phyloP scores from a whole-genome alignment of 1,284 basidiomycete species.

The Cryptococcus deneoformans region DNA sequence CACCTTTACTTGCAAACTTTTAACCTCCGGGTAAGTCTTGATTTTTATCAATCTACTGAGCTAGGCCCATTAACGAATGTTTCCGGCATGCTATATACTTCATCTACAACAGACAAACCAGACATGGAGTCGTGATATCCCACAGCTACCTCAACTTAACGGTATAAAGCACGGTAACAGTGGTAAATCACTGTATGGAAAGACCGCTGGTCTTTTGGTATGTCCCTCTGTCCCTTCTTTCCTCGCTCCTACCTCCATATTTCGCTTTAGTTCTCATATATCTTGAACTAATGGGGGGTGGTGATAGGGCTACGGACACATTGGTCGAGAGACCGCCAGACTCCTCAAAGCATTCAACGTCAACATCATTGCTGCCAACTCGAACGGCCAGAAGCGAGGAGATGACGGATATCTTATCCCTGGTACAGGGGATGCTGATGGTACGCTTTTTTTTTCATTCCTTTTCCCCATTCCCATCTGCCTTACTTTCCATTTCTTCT shows the following conservation, averaged over 20 bases:
- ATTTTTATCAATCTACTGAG: not conserved
- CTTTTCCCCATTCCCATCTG: not conserved
- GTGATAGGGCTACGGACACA: slow-evolving; percentile 33
- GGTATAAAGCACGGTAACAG: not conserved
- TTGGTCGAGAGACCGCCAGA: slow-evolving; percentile 44
- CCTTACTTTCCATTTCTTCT: not conserved
- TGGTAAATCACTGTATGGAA: slow-evolving; percentile 20
- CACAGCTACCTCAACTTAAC: slow-evolving; percentile 5
- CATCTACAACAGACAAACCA: slow-evolving; percentile 3
- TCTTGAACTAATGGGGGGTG: not conserved
- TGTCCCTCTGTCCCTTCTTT: not conserved
- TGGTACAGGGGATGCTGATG: slow-evolving; percentile 45
- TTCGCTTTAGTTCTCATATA: not conserved
- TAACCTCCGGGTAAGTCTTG: slow-evolving; percentile 6
- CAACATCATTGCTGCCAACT: slow-evolving; percentile 47
- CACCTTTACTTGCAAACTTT: slow-evolving; percentile 12
- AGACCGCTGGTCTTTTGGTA: slow-evolving; percentile 28
- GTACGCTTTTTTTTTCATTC: slow-evolving; percentile 12
- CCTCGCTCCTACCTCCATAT: too few relatives aligned
- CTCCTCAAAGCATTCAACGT: slow-evolving; percentile 41
- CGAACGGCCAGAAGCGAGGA: slow-evolving; percentile 28
- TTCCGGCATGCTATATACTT: not conserved
- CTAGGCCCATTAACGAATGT: too few relatives aligned
- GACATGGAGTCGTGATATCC: slow-evolving; percentile 9
- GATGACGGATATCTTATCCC: slow-evolving; percentile 47